phyloP scores from a whole-genome alignment of 768 basidiomycete genomes.

The Auricularia sp. region DNA sequence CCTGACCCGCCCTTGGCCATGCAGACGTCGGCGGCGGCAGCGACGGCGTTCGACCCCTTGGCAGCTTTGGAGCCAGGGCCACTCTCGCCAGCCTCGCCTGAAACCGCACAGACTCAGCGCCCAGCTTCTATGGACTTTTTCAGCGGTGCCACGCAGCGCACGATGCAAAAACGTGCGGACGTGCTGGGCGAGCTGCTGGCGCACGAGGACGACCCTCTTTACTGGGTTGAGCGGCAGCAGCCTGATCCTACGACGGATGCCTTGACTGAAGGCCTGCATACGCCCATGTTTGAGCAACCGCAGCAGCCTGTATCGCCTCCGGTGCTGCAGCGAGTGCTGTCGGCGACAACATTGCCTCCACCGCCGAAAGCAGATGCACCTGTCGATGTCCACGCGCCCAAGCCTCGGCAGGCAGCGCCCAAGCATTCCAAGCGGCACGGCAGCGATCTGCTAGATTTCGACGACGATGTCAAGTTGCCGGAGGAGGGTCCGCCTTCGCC shows the following conservation, averaged over 20 bases:
- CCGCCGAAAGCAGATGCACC: not conserved
- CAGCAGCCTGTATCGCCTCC: not conserved
- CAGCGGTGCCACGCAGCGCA: conserved; percentile 44
- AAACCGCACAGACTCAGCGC: not conserved
- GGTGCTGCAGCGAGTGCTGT: too few species aligned
- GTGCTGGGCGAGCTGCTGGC: conserved; percentile 55
- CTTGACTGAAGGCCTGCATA: not conserved
- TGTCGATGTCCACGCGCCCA: not conserved
- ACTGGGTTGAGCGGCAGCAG: conserved; percentile 30
- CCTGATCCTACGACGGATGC: not conserved
- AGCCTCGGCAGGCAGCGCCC: not conserved
- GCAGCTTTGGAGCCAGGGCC: not conserved
- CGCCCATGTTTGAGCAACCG: not conserved
- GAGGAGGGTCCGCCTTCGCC: not conserved
- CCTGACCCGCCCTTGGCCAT: conserved; percentile 11
- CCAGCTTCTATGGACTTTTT: conserved; percentile 35
- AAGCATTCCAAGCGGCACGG: not conserved
- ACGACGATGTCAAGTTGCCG: not conserved
- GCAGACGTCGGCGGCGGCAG: too few species aligned
- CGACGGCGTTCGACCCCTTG: not conserved
- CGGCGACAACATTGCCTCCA: too few species aligned
- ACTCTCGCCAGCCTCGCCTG: not conserved
- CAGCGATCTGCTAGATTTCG: not conserved
- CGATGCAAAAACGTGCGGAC: conserved; percentile 40
- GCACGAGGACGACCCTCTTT: conserved; percentile 64